These are phyloP conservation scores for Dothideomycetes sp. DNA, from an alignment of 2,329 filamentous ascomycete genomes.

Conservation along the genomic window DNA sequence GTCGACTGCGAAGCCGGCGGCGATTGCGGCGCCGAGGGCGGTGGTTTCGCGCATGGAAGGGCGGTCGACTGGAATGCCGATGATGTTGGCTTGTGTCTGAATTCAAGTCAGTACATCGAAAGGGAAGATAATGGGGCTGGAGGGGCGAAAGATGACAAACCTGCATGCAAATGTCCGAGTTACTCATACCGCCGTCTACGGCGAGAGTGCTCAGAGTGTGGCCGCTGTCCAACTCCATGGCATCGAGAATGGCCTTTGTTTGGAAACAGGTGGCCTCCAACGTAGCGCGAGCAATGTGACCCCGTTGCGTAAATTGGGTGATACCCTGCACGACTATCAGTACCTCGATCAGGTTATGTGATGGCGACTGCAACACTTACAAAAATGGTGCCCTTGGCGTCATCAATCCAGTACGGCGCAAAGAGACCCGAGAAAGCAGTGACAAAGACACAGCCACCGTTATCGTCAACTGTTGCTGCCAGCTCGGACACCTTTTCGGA, in stretches of 20 bases:
- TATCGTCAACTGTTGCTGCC: conserved; percentile 53
- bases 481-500: conserved; percentile 50
- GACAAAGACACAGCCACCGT: conserved; percentile 69
- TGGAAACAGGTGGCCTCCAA: conserved; percentile 83
- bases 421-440: conserved; percentile 81
- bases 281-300: conserved; percentile 75
- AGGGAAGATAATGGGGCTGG: no score
- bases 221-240: conserved; percentile 75
- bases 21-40: conserved; percentile 72
- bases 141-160: conserved; percentile 25
- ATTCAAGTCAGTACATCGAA: no score
- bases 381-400: conserved; percentile 69
- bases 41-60: conserved; percentile 82
- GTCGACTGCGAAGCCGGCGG: conserved; percentile 66
- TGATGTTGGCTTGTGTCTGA: conserved; percentile 70
- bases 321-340: conserved; percentile 47
- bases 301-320: conserved; percentile 69
- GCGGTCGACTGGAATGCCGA: conserved; percentile 67
- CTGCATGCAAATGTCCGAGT: conserved; percentile 78
- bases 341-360: conserved; percentile 21
- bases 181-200: conserved; percentile 79
- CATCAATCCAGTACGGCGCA: conserved; percentile 84
- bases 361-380: neutral
- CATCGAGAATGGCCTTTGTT: conserved; percentile 78
- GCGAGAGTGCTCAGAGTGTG: conserved; percentile 61